These are phyloP conservation scores for Akanthomyces lecanii DNA, from an alignment of 2,329 filamentous ascomycete species.

Conservation along the genomic window DNA sequence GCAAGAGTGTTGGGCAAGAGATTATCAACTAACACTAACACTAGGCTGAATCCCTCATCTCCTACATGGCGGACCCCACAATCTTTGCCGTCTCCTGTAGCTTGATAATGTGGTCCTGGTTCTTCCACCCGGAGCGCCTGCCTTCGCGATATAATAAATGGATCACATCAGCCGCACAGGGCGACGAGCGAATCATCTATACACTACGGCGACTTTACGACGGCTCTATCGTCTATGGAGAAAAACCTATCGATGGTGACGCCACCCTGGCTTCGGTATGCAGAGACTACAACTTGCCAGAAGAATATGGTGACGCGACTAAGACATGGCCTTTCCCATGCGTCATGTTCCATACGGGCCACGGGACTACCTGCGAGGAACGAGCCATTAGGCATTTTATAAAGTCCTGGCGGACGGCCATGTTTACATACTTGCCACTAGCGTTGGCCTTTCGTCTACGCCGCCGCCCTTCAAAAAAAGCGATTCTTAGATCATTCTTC, in stretches of 20 bases:
- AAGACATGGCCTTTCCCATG: constrained; percentile 71
- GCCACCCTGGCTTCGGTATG: constrained; percentile 68
- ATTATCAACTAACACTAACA: neutral
- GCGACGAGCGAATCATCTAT: constrained; percentile 70
- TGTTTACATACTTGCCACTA: constrained; percentile 72
- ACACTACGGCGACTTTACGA: constrained; percentile 63
- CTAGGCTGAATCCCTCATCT: constrained; percentile 31
- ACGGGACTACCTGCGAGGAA: constrained; percentile 66
- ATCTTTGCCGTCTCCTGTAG: constrained; percentile 71
- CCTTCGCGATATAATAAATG: constrained; percentile 73
- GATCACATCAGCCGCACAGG: constrained; percentile 72
- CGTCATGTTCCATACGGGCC: constrained; percentile 77
- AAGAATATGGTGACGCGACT: constrained; percentile 70
- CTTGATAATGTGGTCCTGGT: constrained; percentile 85
- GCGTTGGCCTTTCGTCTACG: constrained; percentile 58
- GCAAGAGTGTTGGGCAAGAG: neutral
- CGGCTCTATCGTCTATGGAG: constrained; percentile 65
- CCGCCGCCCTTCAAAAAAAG: constrained; percentile 42
- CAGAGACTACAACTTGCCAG: constrained; percentile 62
- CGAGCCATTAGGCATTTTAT: constrained; percentile 66
- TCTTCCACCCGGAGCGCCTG: constrained; percentile 68
- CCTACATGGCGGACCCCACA: constrained; percentile 52
- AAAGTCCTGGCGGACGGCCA: constrained; percentile 67
- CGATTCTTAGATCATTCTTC: constrained; percentile 49
- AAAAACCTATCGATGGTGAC: constrained; percentile 64